Conservation (phyloP, 1,139 yeast species). For the Fermentozyma sake region DNA sequence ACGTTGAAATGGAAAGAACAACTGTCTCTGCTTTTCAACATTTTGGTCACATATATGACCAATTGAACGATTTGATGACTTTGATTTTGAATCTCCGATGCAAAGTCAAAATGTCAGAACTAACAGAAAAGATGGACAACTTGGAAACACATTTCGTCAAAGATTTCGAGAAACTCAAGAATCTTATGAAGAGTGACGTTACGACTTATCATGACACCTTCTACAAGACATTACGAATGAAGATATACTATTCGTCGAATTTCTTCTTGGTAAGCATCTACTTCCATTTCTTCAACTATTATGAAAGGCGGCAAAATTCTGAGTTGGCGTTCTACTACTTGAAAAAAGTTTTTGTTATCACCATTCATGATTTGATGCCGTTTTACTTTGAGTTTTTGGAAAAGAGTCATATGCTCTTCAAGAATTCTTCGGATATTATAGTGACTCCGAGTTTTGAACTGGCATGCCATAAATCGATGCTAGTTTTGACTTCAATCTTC, state of each 20-base stretch:
- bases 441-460: constrained; percentile 40
- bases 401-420: constrained; percentile 22
- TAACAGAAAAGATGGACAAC: constrained; percentile 13
- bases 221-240: constrained; percentile 6
- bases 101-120: constrained; percentile 14
- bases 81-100: constrained; percentile 18
- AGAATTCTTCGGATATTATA: constrained; percentile 27
- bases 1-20: constrained; percentile 22
- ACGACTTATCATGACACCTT: constrained; percentile 6
- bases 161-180: constrained; percentile 9
- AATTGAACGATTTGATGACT: constrained; percentile 12
- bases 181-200: not conserved
- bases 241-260: constrained; percentile 8
- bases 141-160: constrained; percentile 16
- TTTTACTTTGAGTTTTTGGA: constrained; percentile 32
- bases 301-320: constrained; percentile 26
- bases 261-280: constrained; percentile 30
- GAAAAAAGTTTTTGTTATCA: constrained; percentile 27
- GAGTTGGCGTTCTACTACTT: constrained; percentile 30
- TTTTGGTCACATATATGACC: constrained; percentile 15
- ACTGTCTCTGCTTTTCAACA: constrained; percentile 11
- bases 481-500: constrained; percentile 22
- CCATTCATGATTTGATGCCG: constrained; percentile 35
- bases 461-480: constrained; percentile 34
- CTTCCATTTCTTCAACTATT: constrained; percentile 38